A percentile compares a stretch with the other conserved stretches of the same genome.
Conservation (phyloP, 192 early-diverging fungal species). For the Coemansia sp. region DNA sequence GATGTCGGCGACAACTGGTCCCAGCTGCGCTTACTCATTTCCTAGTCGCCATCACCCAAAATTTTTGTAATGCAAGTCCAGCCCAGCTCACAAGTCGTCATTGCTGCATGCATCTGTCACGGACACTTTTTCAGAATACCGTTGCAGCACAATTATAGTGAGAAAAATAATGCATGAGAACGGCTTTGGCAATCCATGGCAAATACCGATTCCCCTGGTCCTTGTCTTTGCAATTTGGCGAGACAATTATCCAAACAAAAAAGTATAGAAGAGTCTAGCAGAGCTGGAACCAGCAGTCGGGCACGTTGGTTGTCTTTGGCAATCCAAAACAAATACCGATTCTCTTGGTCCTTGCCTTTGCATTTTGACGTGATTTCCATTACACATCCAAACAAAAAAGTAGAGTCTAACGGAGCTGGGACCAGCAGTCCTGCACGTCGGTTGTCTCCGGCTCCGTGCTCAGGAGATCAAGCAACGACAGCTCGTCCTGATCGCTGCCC, state of each 20-base stretch:
- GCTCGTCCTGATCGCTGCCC: constrained; percentile 24
- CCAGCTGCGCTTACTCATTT: not conserved
- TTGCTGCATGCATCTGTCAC: not conserved
- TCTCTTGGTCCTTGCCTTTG: no score
- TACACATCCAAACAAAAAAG: not conserved
- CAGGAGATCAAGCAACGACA: constrained; percentile 39
- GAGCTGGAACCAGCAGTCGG: constrained; percentile 19
- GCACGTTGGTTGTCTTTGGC: constrained; percentile 13
- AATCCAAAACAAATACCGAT: no score
- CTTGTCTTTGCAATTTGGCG: no score
- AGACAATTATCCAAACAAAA: not conserved
- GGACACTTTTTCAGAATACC: not conserved
- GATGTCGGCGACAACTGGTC: not conserved
- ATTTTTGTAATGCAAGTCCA: not conserved
- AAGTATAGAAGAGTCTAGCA: not conserved
- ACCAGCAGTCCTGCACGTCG: constrained; percentile 24
- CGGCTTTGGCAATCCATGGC: no score
- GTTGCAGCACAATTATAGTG: not conserved
- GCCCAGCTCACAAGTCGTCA: not conserved
- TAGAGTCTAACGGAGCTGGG: not conserved
- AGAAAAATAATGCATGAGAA: not conserved
- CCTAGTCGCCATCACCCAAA: not conserved
- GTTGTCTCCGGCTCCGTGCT: constrained; percentile 30
- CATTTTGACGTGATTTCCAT: no score
- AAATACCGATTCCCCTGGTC: no score